Base-by-base conservation (phyloP, 371 early-diverging fungal species). In the Actinomucor elegans region DNA sequence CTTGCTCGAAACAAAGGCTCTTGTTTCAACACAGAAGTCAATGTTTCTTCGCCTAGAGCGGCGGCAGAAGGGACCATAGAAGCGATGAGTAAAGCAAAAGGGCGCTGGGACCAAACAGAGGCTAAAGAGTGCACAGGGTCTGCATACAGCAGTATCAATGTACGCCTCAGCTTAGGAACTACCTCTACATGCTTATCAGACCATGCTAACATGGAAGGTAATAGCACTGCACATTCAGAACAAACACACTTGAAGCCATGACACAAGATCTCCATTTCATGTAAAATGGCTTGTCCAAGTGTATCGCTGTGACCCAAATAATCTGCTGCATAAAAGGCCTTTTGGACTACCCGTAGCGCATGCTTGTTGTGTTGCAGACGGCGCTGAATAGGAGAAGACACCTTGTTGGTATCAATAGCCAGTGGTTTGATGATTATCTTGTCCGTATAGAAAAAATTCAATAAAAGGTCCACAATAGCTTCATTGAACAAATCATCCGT, bases 141-240 rank as follows among this genome's bases (percentile, higher is more conserved):
- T 4, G 71, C 51, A 49, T 72, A 75, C 9, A 75, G 47, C 5
- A 57, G 37, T 14, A 72, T 42, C 18, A 74, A 36, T 0, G 53
- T 46, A 0, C 51, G 42, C 23, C 64, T 60, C 21, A 78, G 29
- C 12, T 57, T 41, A 3, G 66, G 66, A 2, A 66, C 54, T 14
- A 48, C 37, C 2, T 57, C 57, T 4, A 37, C 55, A 23, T 70
- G 50, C 23, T 64, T 64, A 15, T 74, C 71, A 7, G 75, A 63
- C 63, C 73, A 72, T 10, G 61, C 63, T 12, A 78, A 42, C 69
- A 78, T 74, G 41, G 73, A 72, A 4, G 78, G 78, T 21, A 78
- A 31, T 18, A 74, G 24, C 3, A 61, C 48, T 9, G 69, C 70
- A 37, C 78, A 78, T 21, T 66, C 65, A 14, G 57, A 12, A 42